phyloP scores from a whole-genome alignment of 192 early-diverging fungal species.

The Irineochytrium annulatum region DNA sequence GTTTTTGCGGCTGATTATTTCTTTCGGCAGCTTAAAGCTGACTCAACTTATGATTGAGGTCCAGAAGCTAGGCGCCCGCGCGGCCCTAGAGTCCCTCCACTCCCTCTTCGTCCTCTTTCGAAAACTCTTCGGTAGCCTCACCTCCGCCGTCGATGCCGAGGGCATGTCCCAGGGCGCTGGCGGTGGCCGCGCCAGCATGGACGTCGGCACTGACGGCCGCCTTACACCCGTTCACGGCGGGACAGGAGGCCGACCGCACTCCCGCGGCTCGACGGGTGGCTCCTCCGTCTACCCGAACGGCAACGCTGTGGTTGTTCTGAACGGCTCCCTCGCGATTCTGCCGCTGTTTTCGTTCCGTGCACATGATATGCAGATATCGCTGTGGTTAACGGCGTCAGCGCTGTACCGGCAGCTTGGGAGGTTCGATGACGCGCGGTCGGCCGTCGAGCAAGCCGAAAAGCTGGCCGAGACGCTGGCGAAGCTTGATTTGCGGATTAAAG shows the following conservation, averaged over 20 bases:
- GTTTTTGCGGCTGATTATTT: too few relatives aligned
- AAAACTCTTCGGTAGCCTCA: conserved; percentile 9
- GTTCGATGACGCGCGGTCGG: conserved; percentile 35
- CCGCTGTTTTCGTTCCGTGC: conserved; percentile 28
- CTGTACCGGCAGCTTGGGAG: conserved; percentile 34
- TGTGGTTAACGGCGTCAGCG: conserved; percentile 40
- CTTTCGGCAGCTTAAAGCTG: conserved; percentile 33
- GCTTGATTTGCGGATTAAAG: conserved; percentile 17
- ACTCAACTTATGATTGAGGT: conserved; percentile 40
- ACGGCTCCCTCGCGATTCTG: conserved; percentile 8
- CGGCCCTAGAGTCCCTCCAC: conserved; percentile 34
- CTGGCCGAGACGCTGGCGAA: conserved; percentile 31
- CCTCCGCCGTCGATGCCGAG: too few relatives aligned
- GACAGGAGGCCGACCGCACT: conserved; percentile 6
- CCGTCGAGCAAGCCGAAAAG: conserved; percentile 43
- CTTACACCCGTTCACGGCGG: too few relatives aligned
- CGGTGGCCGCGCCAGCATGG: too few relatives aligned
- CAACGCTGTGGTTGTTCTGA: too few relatives aligned
- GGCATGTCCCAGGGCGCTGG: too few relatives aligned
- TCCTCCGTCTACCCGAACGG: too few relatives aligned
- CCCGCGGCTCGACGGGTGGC: conserved; percentile 6
- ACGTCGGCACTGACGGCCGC: too few relatives aligned
- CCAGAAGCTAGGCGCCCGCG: conserved; percentile 28
- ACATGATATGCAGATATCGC: conserved; percentile 42
- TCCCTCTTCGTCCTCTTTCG: conserved; percentile 27